These are phyloP conservation scores for Penicillium sclerotigenum DNA, from an alignment of 2,329 filamentous ascomycete species.

Conservation along the genomic window DNA sequence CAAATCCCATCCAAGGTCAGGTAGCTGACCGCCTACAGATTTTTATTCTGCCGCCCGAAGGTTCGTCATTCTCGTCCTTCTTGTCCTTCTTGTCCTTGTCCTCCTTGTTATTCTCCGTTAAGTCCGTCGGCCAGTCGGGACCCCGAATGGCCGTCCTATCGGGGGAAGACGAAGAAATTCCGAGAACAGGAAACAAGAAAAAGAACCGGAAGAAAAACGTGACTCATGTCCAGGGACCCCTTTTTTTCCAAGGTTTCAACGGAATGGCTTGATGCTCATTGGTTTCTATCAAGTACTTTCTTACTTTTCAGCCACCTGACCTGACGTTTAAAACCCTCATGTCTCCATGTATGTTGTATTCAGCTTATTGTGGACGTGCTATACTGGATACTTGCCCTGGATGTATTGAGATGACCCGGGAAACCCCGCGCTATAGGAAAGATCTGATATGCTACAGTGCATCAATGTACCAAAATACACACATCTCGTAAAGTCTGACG, in stretches of 20 bases:
- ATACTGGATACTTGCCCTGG: not conserved
- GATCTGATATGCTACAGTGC: conserved; percentile 1
- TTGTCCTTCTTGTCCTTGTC: no score
- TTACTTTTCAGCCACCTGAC: conserved; percentile 3
- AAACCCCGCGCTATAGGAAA: not conserved
- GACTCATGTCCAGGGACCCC: conserved; percentile 16
- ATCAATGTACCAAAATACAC: not conserved
- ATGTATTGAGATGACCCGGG: not conserved
- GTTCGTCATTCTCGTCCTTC: not conserved
- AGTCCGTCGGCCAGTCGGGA: conserved; percentile 1
- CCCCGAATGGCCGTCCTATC: conserved; percentile 16
- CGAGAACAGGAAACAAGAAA: conserved; percentile 26
- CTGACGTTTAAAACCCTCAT: not conserved
- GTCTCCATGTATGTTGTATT: no score
- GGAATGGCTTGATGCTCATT: conserved; percentile 6
- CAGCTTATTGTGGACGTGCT: not conserved
- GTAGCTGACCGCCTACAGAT: not conserved
- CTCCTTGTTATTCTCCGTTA: conserved; percentile 5
- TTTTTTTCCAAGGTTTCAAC: conserved; percentile 3
- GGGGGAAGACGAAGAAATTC: conserved; percentile 2
- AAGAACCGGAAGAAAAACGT: conserved; percentile 23
- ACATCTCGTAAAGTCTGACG: not conserved
- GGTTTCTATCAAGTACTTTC: not conserved
- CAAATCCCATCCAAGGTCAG: not conserved
- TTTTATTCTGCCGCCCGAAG: not conserved